phyloP scores from a whole-genome alignment of 179 eudicot species.

The Spergularia azorica region DNA sequence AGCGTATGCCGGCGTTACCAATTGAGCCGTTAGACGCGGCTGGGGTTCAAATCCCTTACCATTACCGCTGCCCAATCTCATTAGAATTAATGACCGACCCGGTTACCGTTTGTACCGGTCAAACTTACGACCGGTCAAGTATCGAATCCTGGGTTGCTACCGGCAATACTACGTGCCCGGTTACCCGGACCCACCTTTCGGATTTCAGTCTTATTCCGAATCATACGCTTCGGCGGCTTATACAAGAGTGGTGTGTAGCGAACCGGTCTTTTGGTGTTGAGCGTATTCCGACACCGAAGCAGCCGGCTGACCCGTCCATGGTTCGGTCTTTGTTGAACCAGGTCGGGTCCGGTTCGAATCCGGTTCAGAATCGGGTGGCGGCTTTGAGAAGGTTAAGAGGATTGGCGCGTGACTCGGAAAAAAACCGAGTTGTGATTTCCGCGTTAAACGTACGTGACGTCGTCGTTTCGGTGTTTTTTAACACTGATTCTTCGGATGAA shows the following conservation, averaged over 20 bases:
- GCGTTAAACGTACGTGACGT: conserved; percentile 37
- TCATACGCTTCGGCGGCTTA: conserved; percentile 83
- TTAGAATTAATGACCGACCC: conserved; percentile 88
- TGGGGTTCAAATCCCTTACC: conserved; percentile 68
- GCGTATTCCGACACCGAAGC: conserved; percentile 90
- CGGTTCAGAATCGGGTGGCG: conserved; percentile 37
- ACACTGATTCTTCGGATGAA: conserved; percentile 35
- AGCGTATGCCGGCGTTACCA: conserved; percentile 39
- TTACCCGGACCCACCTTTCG: conserved; percentile 61
- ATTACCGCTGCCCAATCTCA: conserved; percentile 86
- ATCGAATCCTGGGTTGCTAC: conserved; percentile 90
- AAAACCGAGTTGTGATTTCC: conserved; percentile 58
- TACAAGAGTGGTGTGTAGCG: conserved; percentile 88
- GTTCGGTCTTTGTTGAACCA: conserved; percentile 57
- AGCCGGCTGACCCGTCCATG: conserved; percentile 69
- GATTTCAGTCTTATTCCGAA: conserved; percentile 77
- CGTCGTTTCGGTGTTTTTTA: conserved; percentile 34
- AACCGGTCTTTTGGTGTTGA: conserved; percentile 67
- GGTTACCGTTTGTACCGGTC: conserved; percentile 80
- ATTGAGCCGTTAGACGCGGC: conserved; percentile 58
- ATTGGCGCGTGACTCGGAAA: conserved; percentile 82
- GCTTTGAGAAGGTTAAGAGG: conserved; percentile 56
- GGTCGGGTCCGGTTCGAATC: conserved; percentile 39
- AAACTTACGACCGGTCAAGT: conserved; percentile 79
- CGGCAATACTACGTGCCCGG: conserved; percentile 91